phyloP scores from a whole-genome alignment of 2,329 filamentous ascomycete species.

The Ascochyta koolunga region DNA sequence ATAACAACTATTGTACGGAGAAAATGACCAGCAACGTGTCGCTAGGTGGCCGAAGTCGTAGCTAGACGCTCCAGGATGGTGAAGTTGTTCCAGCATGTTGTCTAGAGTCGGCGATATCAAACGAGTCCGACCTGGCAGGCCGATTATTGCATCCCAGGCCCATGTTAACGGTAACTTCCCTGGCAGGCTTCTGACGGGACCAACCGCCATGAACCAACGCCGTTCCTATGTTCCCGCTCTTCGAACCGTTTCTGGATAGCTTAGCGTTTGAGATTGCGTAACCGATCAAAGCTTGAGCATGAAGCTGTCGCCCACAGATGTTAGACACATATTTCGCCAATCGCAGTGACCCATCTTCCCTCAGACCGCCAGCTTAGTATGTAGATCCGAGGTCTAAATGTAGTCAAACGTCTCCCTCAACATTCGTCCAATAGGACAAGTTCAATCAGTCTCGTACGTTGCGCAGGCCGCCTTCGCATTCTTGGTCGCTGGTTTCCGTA shows the following conservation, averaged over 20 bases:
- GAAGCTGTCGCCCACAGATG: slow-evolving; percentile 3
- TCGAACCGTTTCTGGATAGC: slow-evolving; percentile 6
- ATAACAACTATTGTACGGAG: not conserved
- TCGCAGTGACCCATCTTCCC: slow-evolving; percentile 5
- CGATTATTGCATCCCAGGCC: slow-evolving; percentile 33
- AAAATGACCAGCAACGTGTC: not conserved
- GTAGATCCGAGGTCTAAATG: not conserved
- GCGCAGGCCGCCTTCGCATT: slow-evolving; percentile 1
- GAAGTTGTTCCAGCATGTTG: not conserved
- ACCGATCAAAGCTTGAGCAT: not conserved
- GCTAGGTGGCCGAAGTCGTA: not conserved
- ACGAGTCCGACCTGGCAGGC: slow-evolving; percentile 8
- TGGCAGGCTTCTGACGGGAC: slow-evolving; percentile 29
- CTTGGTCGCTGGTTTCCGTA: not conserved
- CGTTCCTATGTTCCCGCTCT: slow-evolving; percentile 7
- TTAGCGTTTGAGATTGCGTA: slow-evolving; percentile 10
- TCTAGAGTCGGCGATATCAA: not conserved
- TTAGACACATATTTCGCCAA: slow-evolving; percentile 4
- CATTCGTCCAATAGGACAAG: not conserved
- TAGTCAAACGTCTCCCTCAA: not conserved
- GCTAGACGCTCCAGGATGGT: not conserved
- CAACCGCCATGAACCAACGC: slow-evolving; percentile 20
- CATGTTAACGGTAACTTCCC: slow-evolving; percentile 41
- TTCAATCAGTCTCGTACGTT: not conserved
- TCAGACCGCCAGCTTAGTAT: slow-evolving; percentile 1